phyloP scores from a whole-genome alignment of 2,329 filamentous ascomycete species.

The Harringtonia aguacate region DNA sequence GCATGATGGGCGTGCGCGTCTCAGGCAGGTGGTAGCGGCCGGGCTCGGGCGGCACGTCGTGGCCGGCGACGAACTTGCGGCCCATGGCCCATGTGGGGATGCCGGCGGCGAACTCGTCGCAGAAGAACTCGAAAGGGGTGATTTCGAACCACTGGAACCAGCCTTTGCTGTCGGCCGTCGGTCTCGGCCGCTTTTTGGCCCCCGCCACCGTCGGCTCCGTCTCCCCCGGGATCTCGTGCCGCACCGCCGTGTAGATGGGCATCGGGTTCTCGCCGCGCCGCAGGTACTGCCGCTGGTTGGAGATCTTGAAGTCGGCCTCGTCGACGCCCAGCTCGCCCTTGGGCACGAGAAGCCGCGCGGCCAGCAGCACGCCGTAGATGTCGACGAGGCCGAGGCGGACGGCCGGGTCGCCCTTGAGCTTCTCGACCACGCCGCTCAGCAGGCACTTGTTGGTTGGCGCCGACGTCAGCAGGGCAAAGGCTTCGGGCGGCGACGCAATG shows the following conservation, averaged over 20 bases:
- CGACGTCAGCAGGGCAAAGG: slow-evolving; percentile 69
- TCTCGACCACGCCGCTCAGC: slow-evolving; percentile 80
- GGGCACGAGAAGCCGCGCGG: slow-evolving; percentile 75
- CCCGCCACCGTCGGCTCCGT: slow-evolving; percentile 21
- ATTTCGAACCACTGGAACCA: slow-evolving; percentile 99
- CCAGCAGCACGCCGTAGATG: slow-evolving; percentile 78
- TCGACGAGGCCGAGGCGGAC: slow-evolving; percentile 88
- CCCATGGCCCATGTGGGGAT: slow-evolving; percentile 94
- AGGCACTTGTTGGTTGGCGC: slow-evolving; percentile 91
- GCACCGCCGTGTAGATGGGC: slow-evolving; percentile 90
- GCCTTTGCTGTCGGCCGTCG: slow-evolving; percentile 49
- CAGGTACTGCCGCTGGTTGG: slow-evolving; percentile 69
- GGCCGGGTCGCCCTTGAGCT: slow-evolving; percentile 69
- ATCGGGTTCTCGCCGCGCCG: slow-evolving; percentile 72
- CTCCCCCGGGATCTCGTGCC: slow-evolving; percentile 78
- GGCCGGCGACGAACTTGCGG: slow-evolving; percentile 65
- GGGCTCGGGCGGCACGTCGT: slow-evolving; percentile 51
- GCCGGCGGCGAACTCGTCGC: slow-evolving; percentile 80
- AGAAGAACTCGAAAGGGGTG: slow-evolving; percentile 91
- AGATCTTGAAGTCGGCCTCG: slow-evolving; percentile 77
- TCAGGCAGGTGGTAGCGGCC: slow-evolving; percentile 65
- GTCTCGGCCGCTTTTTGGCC: slow-evolving; percentile 38
- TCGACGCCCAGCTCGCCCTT: slow-evolving; percentile 71
- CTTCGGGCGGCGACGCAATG: slow-evolving; percentile 83
- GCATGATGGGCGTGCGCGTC: slow-evolving; percentile 67